Evolutionary conservation across 2,329 filamentous ascomycete genomes (phyloP), one percentile per base, ranked within the genome.

Genomic region (Mycocentrospora acerina): DNA sequence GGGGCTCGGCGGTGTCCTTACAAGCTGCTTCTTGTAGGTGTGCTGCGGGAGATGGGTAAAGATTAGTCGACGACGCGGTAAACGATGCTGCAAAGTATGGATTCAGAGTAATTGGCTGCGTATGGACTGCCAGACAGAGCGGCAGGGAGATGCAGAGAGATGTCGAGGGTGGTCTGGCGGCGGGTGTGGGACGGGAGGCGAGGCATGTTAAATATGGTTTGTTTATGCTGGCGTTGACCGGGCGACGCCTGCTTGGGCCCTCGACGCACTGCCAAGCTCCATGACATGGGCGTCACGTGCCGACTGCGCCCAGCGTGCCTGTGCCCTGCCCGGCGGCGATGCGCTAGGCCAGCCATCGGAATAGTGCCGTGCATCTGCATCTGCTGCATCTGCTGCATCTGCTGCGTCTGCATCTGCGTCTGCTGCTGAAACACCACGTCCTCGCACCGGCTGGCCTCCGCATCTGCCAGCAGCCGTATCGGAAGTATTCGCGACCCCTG

Each of bases 11-110:
- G 29, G 32, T 24, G 15, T 37, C 39, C 59, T 13, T 62, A 66
- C 62, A 53, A 38, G 58, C 51, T 59, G 52, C 33, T 42, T 46
- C 48, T 58, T 33, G 47, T 44, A 41, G 22, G 14, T 34, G 24
- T 46, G 51, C 24, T 63, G 49, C 48, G 60, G 57, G 47, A 53
- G 51, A 46, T 40, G 41, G 48, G 43, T 51, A 58, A 63, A 59
- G 53, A 66, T 64, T 66, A 61, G 60, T 66, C 65, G 45, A 62
- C 60, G 62, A 53, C 62, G 57, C 18, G 59, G 56, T 65, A 65
- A 65, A 61, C 57, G 56, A 67, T 68, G 64, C 55, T 63, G 46
- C 44, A 48, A 55, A 61, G 62, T 65, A 66, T 63, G 58, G 61
- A 66, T 67, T 65, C 42, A 48, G 57, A 44, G 54, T 45, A 48